A percentile compares a stretch with the other conserved stretches of the same genome.
Conservation (phyloP, 306 rosid species). For the Pyrus bretschneideri region DNA sequence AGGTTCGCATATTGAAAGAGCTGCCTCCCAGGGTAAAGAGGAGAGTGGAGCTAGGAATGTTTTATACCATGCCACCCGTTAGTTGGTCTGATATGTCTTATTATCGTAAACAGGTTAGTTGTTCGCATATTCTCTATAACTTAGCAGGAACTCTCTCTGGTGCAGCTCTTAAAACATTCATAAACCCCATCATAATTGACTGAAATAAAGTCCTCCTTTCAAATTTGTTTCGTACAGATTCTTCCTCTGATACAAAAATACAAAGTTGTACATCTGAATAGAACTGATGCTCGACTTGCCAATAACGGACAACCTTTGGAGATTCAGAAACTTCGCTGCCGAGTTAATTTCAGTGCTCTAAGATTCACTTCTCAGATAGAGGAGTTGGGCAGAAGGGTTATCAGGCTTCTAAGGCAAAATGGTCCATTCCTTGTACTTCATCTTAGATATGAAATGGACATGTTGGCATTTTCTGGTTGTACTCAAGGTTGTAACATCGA, state of each 20-base stretch:
- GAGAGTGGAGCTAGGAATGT: slow-evolving; percentile 59
- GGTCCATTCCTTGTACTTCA: slow-evolving; percentile 94
- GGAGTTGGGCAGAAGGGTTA: slow-evolving; percentile 86
- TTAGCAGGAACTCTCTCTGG: not conserved
- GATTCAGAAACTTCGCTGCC: slow-evolving; percentile 85
- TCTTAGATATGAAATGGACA: slow-evolving; percentile 97
- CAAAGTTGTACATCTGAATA: slow-evolving; percentile 88
- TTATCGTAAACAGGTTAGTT: slow-evolving; percentile 74
- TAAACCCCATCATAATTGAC: not conserved
- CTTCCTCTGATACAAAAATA: slow-evolving; percentile 82
- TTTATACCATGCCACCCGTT: slow-evolving; percentile 87
- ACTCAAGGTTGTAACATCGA: slow-evolving; percentile 86
- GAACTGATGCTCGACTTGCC: slow-evolving; percentile 93
- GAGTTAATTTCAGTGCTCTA: slow-evolving; percentile 85
- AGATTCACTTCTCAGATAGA: slow-evolving; percentile 93
- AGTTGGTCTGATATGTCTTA: slow-evolving; percentile 97
- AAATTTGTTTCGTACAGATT: slow-evolving; percentile 38
- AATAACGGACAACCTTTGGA: slow-evolving; percentile 85
- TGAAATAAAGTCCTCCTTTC: not conserved
- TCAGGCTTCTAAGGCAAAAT: slow-evolving; percentile 61
- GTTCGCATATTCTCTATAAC: not conserved
- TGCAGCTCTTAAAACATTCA: not conserved
- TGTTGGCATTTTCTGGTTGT: slow-evolving; percentile 99
- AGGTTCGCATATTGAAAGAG: slow-evolving; percentile 89
- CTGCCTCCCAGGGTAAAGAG: slow-evolving; percentile 87